Base-by-base conservation (phyloP, 139 green algal genomes). In the Chlamydomonas sp. region DNA sequence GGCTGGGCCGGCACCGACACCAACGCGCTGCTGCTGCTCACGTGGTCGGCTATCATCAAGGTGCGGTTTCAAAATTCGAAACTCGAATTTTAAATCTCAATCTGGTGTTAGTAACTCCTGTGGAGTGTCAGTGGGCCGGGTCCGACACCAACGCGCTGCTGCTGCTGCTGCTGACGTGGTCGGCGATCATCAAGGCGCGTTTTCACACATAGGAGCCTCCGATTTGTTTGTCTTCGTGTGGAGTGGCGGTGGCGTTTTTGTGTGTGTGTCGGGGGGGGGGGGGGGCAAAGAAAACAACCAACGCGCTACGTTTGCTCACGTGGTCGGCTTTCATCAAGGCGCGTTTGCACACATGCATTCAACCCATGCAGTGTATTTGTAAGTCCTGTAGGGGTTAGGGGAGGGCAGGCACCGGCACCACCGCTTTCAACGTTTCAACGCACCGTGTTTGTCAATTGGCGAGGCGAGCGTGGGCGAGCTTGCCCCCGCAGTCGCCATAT, bases 11-110 rank as follows among this genome's bases (percentile, higher is more conserved):
- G 71, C 13, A 37, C 16, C 4, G 43, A 39, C 1, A 63, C 35
- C 54, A 78, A 68, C n/a, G 63, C 63, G 30, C 34, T 70, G 47
- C 62, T 82, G 67, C 57, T 76, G 50, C 49, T 77, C 0, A 72
- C 76, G 2, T 82, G 76, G 76, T 69, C 35, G 2, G 76, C 36
- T 10, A 4, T 76, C 20, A 28, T 66, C 5, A 68, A 59, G 35
- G 34, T 72, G 34, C 5, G 50, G 20, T 48, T 57, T 2, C 35
- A 31, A 48, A 22, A 26, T 29, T 2, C 57, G 34, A 49, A 72
- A 33, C 48, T 65, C 3, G 67, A 49, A 65, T 48, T 26, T 48
- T 5, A 8, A 13, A n/a, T 61, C 38, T 22, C 3, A 39, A 3
- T 54, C 4, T 37, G 29, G 38, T 54, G 13, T 54, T 54, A 13